Base-by-base conservation (phyloP, 1,139 yeast species). In the Yamadazyma triangularis region DNA sequence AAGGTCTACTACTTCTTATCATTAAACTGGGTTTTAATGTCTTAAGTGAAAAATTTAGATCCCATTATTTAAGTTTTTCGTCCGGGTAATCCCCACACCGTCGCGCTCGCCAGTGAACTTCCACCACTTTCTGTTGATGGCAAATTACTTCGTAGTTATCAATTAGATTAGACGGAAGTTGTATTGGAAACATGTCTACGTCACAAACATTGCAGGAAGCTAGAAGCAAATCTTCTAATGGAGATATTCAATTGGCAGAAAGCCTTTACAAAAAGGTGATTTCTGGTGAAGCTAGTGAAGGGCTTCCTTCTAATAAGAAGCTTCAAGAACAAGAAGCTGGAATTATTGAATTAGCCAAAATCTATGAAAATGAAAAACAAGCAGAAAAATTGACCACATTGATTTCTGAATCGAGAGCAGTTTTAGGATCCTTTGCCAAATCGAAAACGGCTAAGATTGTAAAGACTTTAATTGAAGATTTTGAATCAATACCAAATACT, bases 361-460 rank as follows among this genome's bases (percentile, higher is more conserved):
- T 82, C 13, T 82, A 78, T 51, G 70, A 70, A 38, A 45, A 48
- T 1, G 56, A 60, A 21, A 46, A 62, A 8, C 66, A 76, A 31
- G 64, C 71, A 14, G 63, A 58, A 4, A 73, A 78, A 44, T 69
- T 91, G 32, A 64, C 73, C 12, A 63, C 61, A 24, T 74, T 91
- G 50, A 76, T 91, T 28, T 67, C 76, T n/a, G 71, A 77, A 28
- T 81, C 95, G 1, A 74, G 93, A 42, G 64, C 63, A 6, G 73
- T 82, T 13, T 78, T 89, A 66, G 75, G 77, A 8, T 69, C 75
- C 33, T 79, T 87, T 53, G 96, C 98, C 30, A 91, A 91, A 62
- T 84, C 96, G 16, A 91, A 91, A 58, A 85, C 96, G 8, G 96
- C 97, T 25, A 91, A 89, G 56, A 84, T 91, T 34, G 80, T 82